Evolutionary conservation across 1,284 basidiomycete genomes (phyloP), one percentile per base, ranked within the genome.

Genomic region (Termitomyces sp.): DNA sequence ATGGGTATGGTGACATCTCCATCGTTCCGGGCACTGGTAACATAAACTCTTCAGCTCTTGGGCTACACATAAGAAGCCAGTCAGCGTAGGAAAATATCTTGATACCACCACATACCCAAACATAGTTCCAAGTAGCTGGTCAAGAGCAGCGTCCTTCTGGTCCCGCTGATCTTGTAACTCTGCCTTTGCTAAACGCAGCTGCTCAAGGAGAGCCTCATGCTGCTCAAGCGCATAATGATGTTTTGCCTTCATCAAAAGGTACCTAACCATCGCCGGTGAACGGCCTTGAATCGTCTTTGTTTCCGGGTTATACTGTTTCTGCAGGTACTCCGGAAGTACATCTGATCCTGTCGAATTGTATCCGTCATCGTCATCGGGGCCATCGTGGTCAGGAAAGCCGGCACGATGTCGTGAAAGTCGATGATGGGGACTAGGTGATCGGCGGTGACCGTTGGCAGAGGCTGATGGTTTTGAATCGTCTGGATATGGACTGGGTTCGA

Each of bases 241-340:
- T 62, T 89, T 90, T 1, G 90, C 87, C 62, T 91, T 91, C 74
- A 81, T 82, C 28, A 89, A 60, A n/a, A 91, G 70, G 64, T 92
- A 91, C 68, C 79, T 79, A 26, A 80, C 80, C 71, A 84, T 79
- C 33, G 74, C 70, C 0, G 78, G 83, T 19, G 81, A 71, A 14
- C 84, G 77, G 2, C 84, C 84, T 57, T 78, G 64, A 11, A 89
- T 78, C 21, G 80, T 68, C 1, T 79, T 80, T 0, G 81, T 86
- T 24, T 67, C 68, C 0, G 79, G 76, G 57, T 83, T 78, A 54
- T 73, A 70, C 19, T 76, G 72, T 13, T 68, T 66, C 26, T 68
- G 58, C 2, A 87, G 69, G 58, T 82, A 74, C 1, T 69, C 63
- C 0, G 85, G 85, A 1, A 88, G 67, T 0, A 66, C 68, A 53